These are phyloP conservation scores for Hemerocallis citrina DNA, from an alignment of 106 monocot genomes.

Conservation along the genomic window DNA sequence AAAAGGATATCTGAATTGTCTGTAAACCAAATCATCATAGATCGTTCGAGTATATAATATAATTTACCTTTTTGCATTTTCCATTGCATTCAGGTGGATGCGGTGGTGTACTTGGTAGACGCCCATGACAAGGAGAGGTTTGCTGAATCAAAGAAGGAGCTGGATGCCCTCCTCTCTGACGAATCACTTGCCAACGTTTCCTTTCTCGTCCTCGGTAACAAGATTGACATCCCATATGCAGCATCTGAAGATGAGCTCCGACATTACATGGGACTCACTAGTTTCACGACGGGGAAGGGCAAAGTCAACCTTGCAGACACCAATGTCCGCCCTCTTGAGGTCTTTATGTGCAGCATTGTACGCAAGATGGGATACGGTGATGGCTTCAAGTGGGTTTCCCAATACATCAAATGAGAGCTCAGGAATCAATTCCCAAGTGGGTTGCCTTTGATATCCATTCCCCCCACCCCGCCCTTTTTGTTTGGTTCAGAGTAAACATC, in stretches of 20 bases:
- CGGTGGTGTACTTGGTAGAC: slow-evolving; percentile 37
- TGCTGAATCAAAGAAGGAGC: slow-evolving; percentile 44
- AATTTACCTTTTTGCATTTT: no score
- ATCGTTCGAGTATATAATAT: no score
- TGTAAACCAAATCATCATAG: no score
- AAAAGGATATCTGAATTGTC: background rate
- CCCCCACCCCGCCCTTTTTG: background rate
- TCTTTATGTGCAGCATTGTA: slow-evolving; percentile 47
- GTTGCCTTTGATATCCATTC: no score
- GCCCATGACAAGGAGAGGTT: slow-evolving; percentile 35
- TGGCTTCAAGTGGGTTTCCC: slow-evolving; percentile 36
- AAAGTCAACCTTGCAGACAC: slow-evolving; percentile 31
- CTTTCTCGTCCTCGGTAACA: slow-evolving; percentile 36
- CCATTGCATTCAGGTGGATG: slow-evolving; percentile 39
- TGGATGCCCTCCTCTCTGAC: slow-evolving; percentile 37
- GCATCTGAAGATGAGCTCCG: slow-evolving; percentile 42
- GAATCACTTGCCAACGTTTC: slow-evolving; percentile 29
- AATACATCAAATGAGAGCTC: slow-evolving; percentile 33
- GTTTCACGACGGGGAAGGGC: slow-evolving; percentile 43
- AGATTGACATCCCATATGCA: slow-evolving; percentile 42
- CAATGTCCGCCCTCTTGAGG: slow-evolving; percentile 39
- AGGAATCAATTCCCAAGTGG: background rate
- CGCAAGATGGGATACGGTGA: slow-evolving; percentile 43
- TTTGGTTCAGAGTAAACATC: background rate
- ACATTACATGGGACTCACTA: slow-evolving; percentile 31